Conservation (phyloP, 345 rosid species). For the Brassica rapa region DNA sequence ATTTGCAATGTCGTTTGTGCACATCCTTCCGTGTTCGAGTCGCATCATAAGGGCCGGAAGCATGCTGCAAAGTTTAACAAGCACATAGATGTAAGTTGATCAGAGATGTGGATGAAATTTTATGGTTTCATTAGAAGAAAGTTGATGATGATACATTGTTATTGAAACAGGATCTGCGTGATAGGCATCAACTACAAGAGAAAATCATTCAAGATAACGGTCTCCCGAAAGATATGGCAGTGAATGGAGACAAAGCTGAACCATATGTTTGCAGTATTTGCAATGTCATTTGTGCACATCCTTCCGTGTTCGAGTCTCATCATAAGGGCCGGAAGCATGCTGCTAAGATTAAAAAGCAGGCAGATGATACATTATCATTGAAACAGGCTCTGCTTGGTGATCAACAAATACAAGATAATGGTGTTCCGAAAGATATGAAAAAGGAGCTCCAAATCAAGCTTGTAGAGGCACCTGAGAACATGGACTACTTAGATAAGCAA, state of each 20-base stretch:
- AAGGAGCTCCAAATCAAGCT: slow-evolving; percentile 46
- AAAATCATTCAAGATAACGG: slow-evolving; percentile 53
- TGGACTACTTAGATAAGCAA: slow-evolving; percentile 34
- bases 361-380: slow-evolving; percentile 44
- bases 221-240: slow-evolving; percentile 42
- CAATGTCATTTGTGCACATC: slow-evolving; percentile 16
- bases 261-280: slow-evolving; percentile 14
- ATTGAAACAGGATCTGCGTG: slow-evolving; percentile 55
- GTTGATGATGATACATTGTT: slow-evolving; percentile 47
- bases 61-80: slow-evolving; percentile 13
- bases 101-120: background rate
- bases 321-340: slow-evolving; percentile 16
- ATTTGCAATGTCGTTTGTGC: slow-evolving; percentile 7
- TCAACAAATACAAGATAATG: slow-evolving; percentile 54
- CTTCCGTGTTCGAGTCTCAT: slow-evolving; percentile 9
- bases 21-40: slow-evolving; percentile 12
- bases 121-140: slow-evolving; percentile 33
- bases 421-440: slow-evolving; percentile 43
- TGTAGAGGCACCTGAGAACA: slow-evolving; percentile 40
- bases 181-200: slow-evolving; percentile 50
- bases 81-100: background rate
- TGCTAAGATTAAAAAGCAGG: slow-evolving; percentile 13
- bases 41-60: slow-evolving; percentile 16
- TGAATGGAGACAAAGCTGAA: background rate
- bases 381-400: slow-evolving; percentile 57